phyloP scores from a whole-genome alignment of 768 basidiomycete species.

The Podaxis sp. region DNA sequence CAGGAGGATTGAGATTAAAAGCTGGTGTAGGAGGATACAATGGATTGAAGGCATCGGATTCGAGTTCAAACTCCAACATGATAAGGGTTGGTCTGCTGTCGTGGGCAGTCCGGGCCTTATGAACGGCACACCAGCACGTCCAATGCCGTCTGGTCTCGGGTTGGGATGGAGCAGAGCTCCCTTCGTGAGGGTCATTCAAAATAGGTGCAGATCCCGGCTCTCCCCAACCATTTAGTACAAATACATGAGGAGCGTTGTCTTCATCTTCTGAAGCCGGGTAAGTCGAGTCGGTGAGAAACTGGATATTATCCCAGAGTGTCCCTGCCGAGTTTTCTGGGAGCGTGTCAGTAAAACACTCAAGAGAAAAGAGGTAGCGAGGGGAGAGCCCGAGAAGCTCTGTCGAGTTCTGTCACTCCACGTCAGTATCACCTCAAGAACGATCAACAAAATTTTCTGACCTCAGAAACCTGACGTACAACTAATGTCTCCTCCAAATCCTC shows the following conservation, averaged over 20 bases:
- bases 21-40: conserved; percentile 48
- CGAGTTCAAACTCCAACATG: conserved; percentile 80
- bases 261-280: conserved; percentile 42
- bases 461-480: conserved; percentile 75
- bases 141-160: conserved; percentile 35
- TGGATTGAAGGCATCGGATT: conserved; percentile 68
- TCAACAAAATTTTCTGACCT: conserved; percentile 41
- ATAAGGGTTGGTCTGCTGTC: conserved; percentile 37
- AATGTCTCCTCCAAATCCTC: conserved; percentile 60
- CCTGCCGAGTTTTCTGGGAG: conserved; percentile 66
- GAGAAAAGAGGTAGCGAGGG: conserved; percentile 66
- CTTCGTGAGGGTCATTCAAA: conserved; percentile 27
- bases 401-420: conserved; percentile 51
- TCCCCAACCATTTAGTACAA: conserved; percentile 70
- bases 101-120: conserved; percentile 41
- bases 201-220: conserved; percentile 52
- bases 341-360: conserved; percentile 72
- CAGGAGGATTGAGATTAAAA: neutral
- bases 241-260: conserved; percentile 53
- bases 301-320: conserved; percentile 71
- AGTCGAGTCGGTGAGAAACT: conserved; percentile 55
- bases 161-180: conserved; percentile 18
- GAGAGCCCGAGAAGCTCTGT: conserved; percentile 74
- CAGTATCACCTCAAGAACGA: neutral
- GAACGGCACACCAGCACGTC: conserved; percentile 72